phyloP scores from a whole-genome alignment of 352 stramenopile species.

The Ochromonadaceae sp. region DNA sequence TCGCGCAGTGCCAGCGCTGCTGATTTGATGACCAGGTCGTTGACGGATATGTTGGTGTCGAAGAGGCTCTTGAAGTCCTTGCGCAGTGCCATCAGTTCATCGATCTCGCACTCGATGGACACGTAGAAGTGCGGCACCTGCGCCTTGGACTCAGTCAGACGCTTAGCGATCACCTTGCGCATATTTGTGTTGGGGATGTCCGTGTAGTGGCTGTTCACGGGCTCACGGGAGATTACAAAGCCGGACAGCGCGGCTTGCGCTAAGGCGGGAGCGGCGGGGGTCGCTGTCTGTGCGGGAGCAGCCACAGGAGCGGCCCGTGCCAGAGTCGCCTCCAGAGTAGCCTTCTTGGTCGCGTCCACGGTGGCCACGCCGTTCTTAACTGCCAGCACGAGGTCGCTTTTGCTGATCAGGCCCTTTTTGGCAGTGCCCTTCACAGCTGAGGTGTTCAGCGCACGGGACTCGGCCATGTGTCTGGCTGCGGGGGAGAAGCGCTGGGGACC shows the following conservation, averaged over 20 bases:
- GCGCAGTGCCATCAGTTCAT: conserved; percentile 57
- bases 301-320: conserved; percentile 18
- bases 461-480: conserved; percentile 39
- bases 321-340: conserved; percentile 10
- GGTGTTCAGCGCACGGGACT: conserved; percentile 41
- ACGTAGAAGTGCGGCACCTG: conserved; percentile 89
- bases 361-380: conserved; percentile 25
- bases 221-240: conserved; percentile 18
- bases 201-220: conserved; percentile 40
- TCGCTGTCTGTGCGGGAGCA: conserved; percentile 7
- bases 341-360: conserved; percentile 20
- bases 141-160: conserved; percentile 87
- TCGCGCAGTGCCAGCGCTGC: conserved; percentile 87
- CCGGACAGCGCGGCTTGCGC: conserved; percentile 1
- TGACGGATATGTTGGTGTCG: conserved; percentile 92
- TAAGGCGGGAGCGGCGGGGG: neutral
- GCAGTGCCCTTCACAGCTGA: conserved; percentile 38
- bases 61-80: conserved; percentile 75
- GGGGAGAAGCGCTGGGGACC: conserved; percentile 39
- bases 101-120: conserved; percentile 83
- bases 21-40: conserved; percentile 96
- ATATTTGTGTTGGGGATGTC: conserved; percentile 81
- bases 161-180: conserved; percentile 95
- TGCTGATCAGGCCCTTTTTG: conserved; percentile 49
- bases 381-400: conserved; percentile 47